Conservation (phyloP, 2,329 filamentous ascomycete genomes). For the Alternaria burnsii region DNA sequence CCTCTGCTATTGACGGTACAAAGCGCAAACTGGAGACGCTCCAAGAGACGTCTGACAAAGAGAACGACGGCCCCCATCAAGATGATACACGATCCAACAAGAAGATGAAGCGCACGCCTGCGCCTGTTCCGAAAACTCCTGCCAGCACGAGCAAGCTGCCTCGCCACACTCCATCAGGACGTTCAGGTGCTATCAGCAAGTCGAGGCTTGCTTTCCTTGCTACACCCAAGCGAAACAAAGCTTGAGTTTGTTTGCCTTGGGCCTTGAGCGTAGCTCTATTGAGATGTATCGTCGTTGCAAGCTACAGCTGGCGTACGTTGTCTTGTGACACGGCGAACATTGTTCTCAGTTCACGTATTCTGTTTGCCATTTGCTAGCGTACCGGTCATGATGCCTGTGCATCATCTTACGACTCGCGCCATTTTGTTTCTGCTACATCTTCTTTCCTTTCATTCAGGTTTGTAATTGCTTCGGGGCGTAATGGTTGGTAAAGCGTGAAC, state of each 20-base stretch:
- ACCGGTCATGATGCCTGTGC: constrained; percentile 1
- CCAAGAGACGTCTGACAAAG: constrained; percentile 53
- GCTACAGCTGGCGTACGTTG: background rate
- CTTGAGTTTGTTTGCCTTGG: constrained; percentile 17
- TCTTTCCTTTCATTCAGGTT: constrained; percentile 14
- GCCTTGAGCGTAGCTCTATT: background rate
- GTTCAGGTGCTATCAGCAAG: constrained; percentile 46
- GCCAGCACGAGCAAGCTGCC: constrained; percentile 41
- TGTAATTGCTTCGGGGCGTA: constrained; percentile 20
- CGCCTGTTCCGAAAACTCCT: constrained; percentile 41
- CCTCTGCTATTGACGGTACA: constrained; percentile 44
- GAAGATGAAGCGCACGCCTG: constrained; percentile 40
- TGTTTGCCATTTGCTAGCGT: constrained; percentile 17
- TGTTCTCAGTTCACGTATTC: background rate
- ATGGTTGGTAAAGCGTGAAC: constrained; percentile 11
- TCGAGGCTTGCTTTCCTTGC: constrained; percentile 50
- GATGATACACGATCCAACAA: constrained; percentile 45
- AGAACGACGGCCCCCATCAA: constrained; percentile 49
- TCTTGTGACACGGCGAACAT: background rate
- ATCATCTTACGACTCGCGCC: constrained; percentile 12
- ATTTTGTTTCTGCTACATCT: constrained; percentile 12
- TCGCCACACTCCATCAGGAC: constrained; percentile 40
- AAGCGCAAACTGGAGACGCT: constrained; percentile 57
- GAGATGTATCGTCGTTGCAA: background rate
- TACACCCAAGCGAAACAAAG: constrained; percentile 49